Conservation (phyloP, 2,329 filamentous ascomycete genomes). For the Basipetospora chlamydospora region DNA sequence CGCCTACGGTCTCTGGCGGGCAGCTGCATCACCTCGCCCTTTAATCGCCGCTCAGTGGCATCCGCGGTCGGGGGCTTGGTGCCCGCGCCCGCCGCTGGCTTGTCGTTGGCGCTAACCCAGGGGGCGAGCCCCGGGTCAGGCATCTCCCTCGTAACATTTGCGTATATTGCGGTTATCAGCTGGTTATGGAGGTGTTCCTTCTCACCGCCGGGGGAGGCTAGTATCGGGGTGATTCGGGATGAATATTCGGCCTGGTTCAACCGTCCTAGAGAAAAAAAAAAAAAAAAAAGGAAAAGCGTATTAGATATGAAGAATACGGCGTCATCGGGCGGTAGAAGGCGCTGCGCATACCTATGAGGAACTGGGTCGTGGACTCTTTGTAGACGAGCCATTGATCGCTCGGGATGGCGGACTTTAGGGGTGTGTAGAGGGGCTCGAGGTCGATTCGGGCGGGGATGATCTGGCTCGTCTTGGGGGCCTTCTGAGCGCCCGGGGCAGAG, state of each 20-base stretch:
- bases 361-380: slow-evolving; percentile 48
- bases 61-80: slow-evolving; percentile 51
- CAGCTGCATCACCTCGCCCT: slow-evolving; percentile 57
- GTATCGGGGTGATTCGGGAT: slow-evolving; percentile 43
- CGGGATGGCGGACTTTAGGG: slow-evolving; percentile 44
- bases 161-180: slow-evolving; percentile 50
- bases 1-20: slow-evolving; percentile 51
- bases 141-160: slow-evolving; percentile 55
- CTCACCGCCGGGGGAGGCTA: slow-evolving; percentile 41
- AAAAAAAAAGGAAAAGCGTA: too few species aligned
- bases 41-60: slow-evolving; percentile 49
- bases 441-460: slow-evolving; percentile 53
- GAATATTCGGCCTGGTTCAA: slow-evolving; percentile 49
- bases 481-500: slow-evolving; percentile 31
- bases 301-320: neutral
- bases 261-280: slow-evolving; percentile 33
- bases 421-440: slow-evolving; percentile 48
- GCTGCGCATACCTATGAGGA: slow-evolving; percentile 48
- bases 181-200: slow-evolving; percentile 53
- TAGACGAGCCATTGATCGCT: slow-evolving; percentile 49
- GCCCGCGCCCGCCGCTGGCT: slow-evolving; percentile 40
- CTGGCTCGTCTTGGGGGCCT: slow-evolving; percentile 44
- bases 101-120: slow-evolving; percentile 60
- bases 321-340: too few species aligned
- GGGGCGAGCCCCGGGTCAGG: slow-evolving; percentile 52